Conservation (phyloP, 192 early-diverging fungal genomes). For the Entomortierella parvispora region DNA sequence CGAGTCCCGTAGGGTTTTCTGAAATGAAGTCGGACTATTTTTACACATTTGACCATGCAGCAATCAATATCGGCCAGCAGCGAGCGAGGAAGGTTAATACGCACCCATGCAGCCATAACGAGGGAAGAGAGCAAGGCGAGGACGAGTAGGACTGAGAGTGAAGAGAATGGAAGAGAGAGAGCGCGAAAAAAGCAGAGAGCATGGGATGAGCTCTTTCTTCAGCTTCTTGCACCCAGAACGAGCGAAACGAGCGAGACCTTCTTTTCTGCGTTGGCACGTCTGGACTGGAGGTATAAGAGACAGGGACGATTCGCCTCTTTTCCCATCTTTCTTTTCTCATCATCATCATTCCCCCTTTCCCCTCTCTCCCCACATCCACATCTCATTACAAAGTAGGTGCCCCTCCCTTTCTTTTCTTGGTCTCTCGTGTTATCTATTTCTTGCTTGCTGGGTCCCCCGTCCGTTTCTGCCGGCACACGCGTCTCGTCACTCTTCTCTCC, state of each 20-base stretch:
- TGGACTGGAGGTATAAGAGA: not conserved
- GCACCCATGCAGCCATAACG: not conserved
- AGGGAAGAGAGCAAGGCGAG: not conserved
- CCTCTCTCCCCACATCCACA: not conserved
- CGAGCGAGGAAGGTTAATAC: too few species aligned
- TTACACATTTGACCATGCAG: too few species aligned
- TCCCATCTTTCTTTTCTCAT: not conserved
- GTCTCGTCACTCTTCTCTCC: too few species aligned
- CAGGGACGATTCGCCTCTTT: not conserved
- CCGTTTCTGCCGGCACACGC: not conserved
- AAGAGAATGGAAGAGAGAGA: not conserved
- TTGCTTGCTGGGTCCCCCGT: too few species aligned
- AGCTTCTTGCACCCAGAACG: not conserved
- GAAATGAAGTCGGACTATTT: too few species aligned
- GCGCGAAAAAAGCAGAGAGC: not conserved
- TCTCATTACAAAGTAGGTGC: conserved; percentile 9
- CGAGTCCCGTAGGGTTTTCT: too few species aligned
- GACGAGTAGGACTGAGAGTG: not conserved
- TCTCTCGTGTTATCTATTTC: not conserved
- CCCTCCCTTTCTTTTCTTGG: not conserved
- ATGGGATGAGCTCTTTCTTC: not conserved
- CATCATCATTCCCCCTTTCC: conserved; percentile 5
- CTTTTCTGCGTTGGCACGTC: not conserved
- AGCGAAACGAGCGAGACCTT: conserved; percentile 2
- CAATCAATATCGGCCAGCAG: too few species aligned